Base-by-base conservation (phyloP, 208 protist species). In the Trypanosoma cruzi region DNA sequence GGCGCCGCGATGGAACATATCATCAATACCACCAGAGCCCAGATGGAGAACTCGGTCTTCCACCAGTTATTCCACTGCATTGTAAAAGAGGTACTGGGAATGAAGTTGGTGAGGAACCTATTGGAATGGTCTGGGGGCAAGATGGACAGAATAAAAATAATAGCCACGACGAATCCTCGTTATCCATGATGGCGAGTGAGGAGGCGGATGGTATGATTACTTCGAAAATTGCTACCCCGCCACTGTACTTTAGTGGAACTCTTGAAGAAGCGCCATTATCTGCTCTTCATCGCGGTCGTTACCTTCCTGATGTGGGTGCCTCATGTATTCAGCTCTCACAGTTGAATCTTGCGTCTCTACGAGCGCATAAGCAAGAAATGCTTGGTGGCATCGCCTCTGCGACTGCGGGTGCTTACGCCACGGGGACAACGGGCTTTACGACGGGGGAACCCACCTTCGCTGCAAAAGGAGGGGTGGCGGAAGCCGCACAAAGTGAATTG, bases 251-350 rank as follows among this genome's bases (percentile, higher is more conserved):
- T 68, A 58, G 65, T 58, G 65, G 64, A 20, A 24, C 49, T 22
- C 61, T 78, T 40, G 73, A 73, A 34, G 64, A 78, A n/a, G 61
- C 59, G 2, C 64, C 68, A 18, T 58, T 74, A 37, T 44, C 71
- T 55, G 32, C 71, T 24, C 26, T 66, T 37, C 42, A 64, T 31
- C 75, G 66, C 37, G 70, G 75, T 16, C 75, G 75, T n/a, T 81
- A 81, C 26, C 65, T 81, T 37, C 75, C 63, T 2, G 64, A 73
- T 10, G 75, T 81, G 7, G 75, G 75, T 22, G 63, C 53, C 11
- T 76, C 69, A 18, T 77, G 69, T 20, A 78, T 90, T 63, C 76
- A 91, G 32, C 61, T 92, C 1, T 87, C 82, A 0, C 79, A 85
- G 57, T 67, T 81, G 14, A 84, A 81, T 64, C 64, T 79, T 13